Evolutionary conservation across 495 filamentous ascomycete genomes (phyloP).

Genomic region (Alectoria sarmentosa): DNA sequence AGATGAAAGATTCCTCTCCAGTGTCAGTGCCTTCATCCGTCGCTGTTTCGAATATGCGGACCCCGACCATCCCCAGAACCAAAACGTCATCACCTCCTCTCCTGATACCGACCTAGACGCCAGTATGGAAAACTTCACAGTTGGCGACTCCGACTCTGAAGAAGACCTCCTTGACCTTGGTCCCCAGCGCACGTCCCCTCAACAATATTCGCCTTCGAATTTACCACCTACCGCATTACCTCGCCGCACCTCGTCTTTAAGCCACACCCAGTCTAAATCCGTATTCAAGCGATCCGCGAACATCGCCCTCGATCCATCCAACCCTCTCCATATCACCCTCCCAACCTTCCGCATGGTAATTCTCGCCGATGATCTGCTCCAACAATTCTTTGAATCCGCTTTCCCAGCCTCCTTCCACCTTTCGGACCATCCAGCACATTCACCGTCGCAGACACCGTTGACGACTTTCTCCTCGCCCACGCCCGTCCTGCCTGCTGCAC

Average conservation of each 20-base stretch:
- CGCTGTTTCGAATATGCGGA: slow-evolving; percentile 98
- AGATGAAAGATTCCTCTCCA: slow-evolving; percentile 80
- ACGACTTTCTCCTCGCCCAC: slow-evolving; percentile 64
- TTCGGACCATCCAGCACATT: slow-evolving; percentile 37
- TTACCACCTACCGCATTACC: slow-evolving; percentile 12
- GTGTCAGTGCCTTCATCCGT: slow-evolving; percentile 90
- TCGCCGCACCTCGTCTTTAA: slow-evolving; percentile 21
- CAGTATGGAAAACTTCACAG: slow-evolving; percentile 57
- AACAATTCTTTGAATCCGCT: slow-evolving; percentile 88
- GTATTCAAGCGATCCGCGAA: slow-evolving; percentile 52
- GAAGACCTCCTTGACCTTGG: slow-evolving; percentile 62
- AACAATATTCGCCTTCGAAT: slow-evolving; percentile 13
- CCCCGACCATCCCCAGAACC: slow-evolving; percentile 67
- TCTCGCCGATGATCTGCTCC: slow-evolving; percentile 88
- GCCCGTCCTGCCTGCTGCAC: slow-evolving; percentile 34
- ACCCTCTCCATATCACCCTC: slow-evolving; percentile 90
- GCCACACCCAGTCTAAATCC: slow-evolving; percentile 21
- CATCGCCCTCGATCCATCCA: slow-evolving; percentile 80
- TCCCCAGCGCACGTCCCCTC: slow-evolving; percentile 27
- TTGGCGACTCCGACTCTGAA: slow-evolving; percentile 69
- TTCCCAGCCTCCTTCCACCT: slow-evolving; percentile 68
- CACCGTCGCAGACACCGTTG: slow-evolving; percentile 45
- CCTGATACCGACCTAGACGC: slow-evolving; percentile 30
- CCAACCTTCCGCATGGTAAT: slow-evolving; percentile 99
- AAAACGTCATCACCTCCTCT: slow-evolving; percentile 28